Conservation (phyloP, 495 filamentous ascomycete species). For the Aspergillus sparsus region DNA sequence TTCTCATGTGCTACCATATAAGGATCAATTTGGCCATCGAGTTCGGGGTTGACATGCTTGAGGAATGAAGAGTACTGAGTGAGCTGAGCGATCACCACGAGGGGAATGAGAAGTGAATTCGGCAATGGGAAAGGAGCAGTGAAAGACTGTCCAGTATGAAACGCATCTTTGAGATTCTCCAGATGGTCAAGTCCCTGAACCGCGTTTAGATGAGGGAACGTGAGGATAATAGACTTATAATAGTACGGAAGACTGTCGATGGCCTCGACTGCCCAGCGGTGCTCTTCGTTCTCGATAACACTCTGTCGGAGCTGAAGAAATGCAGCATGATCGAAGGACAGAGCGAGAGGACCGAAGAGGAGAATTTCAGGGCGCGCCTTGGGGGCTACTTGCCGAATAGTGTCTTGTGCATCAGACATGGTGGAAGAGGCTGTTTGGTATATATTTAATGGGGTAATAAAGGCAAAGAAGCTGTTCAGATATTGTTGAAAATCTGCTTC, state of each 20-base stretch:
- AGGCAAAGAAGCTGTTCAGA: neutral
- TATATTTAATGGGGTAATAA: neutral
- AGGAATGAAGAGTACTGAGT: constrained; percentile 31
- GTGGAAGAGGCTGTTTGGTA: no score
- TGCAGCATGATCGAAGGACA: neutral
- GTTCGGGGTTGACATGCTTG: neutral
- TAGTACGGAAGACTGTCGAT: neutral
- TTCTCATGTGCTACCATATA: constrained; percentile 9
- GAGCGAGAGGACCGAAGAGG: constrained; percentile 6
- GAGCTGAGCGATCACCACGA: constrained; percentile 36
- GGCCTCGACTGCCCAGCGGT: neutral
- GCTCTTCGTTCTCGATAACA: neutral
- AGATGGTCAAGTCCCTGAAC: neutral
- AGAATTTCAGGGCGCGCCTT: neutral
- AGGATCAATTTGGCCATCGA: neutral
- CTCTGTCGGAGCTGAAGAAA: neutral
- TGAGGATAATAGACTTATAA: neutral
- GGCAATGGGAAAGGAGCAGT: constrained; percentile 14
- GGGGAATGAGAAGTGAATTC: constrained; percentile 32
- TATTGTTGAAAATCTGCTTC: neutral
- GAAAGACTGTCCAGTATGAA: neutral
- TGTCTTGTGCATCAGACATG: no score
- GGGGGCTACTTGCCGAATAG: no score
- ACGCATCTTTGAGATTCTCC: neutral
- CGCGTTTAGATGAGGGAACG: neutral